Percentiles rank a stretch among this genome's conserved stretches.
phyloP scores from a whole-genome alignment of 2,329 filamentous ascomycete genomes.

The Fusarium sublunatum region DNA sequence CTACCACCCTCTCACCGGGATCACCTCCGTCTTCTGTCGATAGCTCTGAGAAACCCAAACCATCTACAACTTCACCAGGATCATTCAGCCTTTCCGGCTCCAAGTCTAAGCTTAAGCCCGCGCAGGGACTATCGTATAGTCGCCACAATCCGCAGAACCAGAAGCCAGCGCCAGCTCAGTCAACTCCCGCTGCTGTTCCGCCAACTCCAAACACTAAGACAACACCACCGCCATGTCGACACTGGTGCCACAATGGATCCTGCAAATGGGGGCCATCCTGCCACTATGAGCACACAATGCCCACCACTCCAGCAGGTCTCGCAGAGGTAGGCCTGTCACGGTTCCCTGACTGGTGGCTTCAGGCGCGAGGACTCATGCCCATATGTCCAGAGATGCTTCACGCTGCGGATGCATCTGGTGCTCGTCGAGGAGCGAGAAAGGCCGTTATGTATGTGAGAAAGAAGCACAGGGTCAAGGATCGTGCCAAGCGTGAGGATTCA shows the following conservation, averaged over 20 bases:
- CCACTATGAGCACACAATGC: slow-evolving; percentile 61
- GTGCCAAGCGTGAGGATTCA: background rate
- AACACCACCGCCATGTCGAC: slow-evolving; percentile 47
- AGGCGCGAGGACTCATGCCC: slow-evolving; percentile 32
- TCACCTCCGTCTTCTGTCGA: background rate
- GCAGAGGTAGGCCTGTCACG: slow-evolving; percentile 55
- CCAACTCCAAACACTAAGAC: slow-evolving; percentile 7
- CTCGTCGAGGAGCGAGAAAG: slow-evolving; percentile 17
- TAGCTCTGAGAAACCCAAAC: background rate
- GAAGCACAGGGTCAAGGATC: slow-evolving; percentile 14
- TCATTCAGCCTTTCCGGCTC: background rate
- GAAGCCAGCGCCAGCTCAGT: background rate
- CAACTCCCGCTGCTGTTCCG: background rate
- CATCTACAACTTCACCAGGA: background rate
- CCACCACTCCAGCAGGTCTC: slow-evolving; percentile 54
- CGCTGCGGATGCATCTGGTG: slow-evolving; percentile 1
- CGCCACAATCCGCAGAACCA: slow-evolving; percentile 31
- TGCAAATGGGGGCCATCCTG: slow-evolving; percentile 60
- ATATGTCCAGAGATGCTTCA: slow-evolving; percentile 20
- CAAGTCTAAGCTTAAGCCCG: slow-evolving; percentile 4
- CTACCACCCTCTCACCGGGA: background rate
- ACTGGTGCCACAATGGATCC: slow-evolving; percentile 61
- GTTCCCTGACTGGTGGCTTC: slow-evolving; percentile 58
- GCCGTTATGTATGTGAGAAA: background rate
- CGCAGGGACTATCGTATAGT: slow-evolving; percentile 32